Percentiles rank a stretch among this genome's conserved stretches.
These are phyloP conservation scores for Tuber calosporum DNA, from an alignment of 495 filamentous ascomycete genomes.

Conservation along the genomic window DNA sequence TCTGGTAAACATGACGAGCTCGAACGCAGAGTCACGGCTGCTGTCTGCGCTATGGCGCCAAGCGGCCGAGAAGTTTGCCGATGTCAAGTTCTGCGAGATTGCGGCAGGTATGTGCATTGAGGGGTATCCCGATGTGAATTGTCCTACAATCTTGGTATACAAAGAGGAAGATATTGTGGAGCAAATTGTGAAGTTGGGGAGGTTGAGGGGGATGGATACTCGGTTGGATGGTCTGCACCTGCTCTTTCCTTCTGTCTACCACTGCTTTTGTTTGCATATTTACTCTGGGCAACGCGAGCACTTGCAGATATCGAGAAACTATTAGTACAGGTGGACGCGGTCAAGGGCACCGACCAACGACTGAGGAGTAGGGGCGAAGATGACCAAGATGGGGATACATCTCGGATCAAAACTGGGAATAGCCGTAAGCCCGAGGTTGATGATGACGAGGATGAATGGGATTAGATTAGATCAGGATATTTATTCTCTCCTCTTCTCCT, in stretches of 20 bases:
- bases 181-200: slow-evolving; percentile 78
- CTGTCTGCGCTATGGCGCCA: slow-evolving; percentile 81
- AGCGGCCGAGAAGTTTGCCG: slow-evolving; percentile 72
- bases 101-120: slow-evolving; percentile 89
- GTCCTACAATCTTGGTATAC: slow-evolving; percentile 89
- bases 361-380: slow-evolving; percentile 58
- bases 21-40: slow-evolving; percentile 74
- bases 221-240: slow-evolving; percentile 52
- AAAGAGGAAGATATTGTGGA: slow-evolving; percentile 81
- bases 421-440: slow-evolving; percentile 41
- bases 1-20: slow-evolving; percentile 75
- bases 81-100: slow-evolving; percentile 98
- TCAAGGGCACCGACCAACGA: slow-evolving; percentile 68
- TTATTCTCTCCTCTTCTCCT: not conserved
- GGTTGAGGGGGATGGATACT: slow-evolving; percentile 64
- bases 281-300: not conserved
- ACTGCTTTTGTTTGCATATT: not conserved
- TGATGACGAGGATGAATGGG: slow-evolving; percentile 66
- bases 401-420: slow-evolving; percentile 37
- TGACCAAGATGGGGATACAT: slow-evolving; percentile 51
- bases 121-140: slow-evolving; percentile 88
- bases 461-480: slow-evolving; percentile 47
- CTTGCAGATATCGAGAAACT: slow-evolving; percentile 57
- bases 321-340: slow-evolving; percentile 71
- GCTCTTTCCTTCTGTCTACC: not conserved